Evolutionary conservation across 768 basidiomycete genomes (phyloP).

Genomic region (Heimioporus sp.): DNA sequence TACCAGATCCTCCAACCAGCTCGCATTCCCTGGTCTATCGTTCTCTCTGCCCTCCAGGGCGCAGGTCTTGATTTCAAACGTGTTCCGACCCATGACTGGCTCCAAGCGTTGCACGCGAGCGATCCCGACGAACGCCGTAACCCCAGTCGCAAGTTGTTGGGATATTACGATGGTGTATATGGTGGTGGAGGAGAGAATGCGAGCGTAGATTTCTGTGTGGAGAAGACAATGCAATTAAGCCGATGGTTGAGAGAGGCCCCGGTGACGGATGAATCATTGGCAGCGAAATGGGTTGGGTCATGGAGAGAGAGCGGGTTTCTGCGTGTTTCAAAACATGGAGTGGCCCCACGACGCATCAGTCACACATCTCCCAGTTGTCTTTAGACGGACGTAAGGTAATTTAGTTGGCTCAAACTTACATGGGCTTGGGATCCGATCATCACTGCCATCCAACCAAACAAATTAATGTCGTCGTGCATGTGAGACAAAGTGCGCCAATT

Average conservation of each 20-base stretch:
- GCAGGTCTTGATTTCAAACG: conserved; percentile 33
- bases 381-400: no score
- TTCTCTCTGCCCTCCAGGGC: conserved; percentile 38
- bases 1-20: conserved; percentile 20
- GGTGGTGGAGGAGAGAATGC: conserved; percentile 10
- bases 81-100: conserved; percentile 21
- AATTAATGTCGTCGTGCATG: no score
- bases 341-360: no score
- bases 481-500: no score
- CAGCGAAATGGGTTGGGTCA: conserved; percentile 40
- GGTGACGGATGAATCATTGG: conserved; percentile 25
- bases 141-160: conserved; percentile 23
- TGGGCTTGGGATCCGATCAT: no score
- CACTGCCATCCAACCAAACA: no score
- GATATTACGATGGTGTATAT: conserved; percentile 26
- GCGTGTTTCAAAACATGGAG: no score
- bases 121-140: conserved; percentile 21
- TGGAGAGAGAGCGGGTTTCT: conserved; percentile 44
- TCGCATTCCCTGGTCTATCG: conserved; percentile 27
- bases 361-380: no score
- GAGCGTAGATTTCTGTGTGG: conserved; percentile 8
- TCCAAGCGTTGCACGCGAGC: conserved; percentile 22
- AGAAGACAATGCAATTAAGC: conserved; percentile 11
- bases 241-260: conserved; percentile 16
- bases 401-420: no score